phyloP scores from a whole-genome alignment of 345 rosid genomes.

The Stellera chamaejasme region DNA sequence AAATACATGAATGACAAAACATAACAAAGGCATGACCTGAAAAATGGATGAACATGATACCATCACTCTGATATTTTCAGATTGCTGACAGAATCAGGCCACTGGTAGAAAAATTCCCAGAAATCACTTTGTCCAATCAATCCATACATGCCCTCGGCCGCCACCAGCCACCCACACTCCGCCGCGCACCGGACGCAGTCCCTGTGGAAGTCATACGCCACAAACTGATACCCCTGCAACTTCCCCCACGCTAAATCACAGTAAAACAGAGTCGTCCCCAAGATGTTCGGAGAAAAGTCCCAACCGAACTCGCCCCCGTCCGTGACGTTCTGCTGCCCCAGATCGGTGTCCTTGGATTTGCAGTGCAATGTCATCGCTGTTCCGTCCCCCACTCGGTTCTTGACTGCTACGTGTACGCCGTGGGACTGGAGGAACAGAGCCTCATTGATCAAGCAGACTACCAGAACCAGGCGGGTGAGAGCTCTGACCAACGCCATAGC shows the following conservation, averaged over 20 bases:
- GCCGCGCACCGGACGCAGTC: slow-evolving; percentile 25
- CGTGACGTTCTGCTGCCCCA: slow-evolving; percentile 31
- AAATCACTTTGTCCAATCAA: slow-evolving; percentile 32
- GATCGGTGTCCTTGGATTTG: slow-evolving; percentile 46
- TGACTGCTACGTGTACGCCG: slow-evolving; percentile 25
- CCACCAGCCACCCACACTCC: slow-evolving; percentile 35
- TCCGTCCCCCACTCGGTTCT: slow-evolving; percentile 35
- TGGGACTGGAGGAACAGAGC: slow-evolving; percentile 13
- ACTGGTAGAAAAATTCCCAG: slow-evolving; percentile 42
- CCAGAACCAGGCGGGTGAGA: slow-evolving; percentile 11
- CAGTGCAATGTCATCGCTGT: slow-evolving; percentile 43
- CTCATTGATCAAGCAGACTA: slow-evolving; percentile 11
- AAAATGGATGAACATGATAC: background rate
- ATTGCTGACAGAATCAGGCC: slow-evolving; percentile 19
- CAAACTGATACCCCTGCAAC: slow-evolving; percentile 27
- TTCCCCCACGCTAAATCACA: slow-evolving; percentile 37
- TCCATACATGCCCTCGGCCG: slow-evolving; percentile 37
- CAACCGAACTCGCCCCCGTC: slow-evolving; percentile 41
- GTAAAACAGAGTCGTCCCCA: slow-evolving; percentile 38
- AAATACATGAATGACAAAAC: no score
- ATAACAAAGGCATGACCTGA: no score
- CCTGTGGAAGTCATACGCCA: slow-evolving; percentile 26
- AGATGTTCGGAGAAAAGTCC: slow-evolving; percentile 31
- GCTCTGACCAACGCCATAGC: background rate
- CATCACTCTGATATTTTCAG: background rate